These are phyloP conservation scores for Immersiporthe knoxdaviesiana DNA, from an alignment of 2,329 filamentous ascomycete species.

Conservation along the genomic window DNA sequence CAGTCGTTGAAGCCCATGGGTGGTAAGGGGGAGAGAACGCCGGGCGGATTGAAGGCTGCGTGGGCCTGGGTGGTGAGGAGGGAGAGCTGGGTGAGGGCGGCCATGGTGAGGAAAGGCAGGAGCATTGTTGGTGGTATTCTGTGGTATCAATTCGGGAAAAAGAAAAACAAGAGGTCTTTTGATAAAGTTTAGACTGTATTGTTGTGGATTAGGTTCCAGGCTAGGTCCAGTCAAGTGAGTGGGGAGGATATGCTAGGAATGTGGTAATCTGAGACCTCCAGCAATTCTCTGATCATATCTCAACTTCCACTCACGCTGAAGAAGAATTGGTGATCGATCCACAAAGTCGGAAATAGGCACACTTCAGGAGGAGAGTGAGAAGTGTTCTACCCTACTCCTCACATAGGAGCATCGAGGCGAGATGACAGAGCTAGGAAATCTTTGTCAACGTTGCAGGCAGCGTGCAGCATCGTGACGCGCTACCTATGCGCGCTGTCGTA, in stretches of 20 bases:
- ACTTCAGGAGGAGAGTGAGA: not conserved
- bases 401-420: not conserved
- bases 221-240: not conserved
- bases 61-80: slow-evolving; percentile 18
- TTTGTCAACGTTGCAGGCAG: not conserved
- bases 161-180: not conserved
- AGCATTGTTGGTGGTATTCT: slow-evolving; percentile 1
- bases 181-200: not conserved
- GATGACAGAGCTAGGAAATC: not conserved
- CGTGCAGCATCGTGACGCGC: not conserved
- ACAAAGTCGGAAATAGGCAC: not conserved
- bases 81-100: slow-evolving; percentile 16
- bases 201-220: not conserved
- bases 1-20: slow-evolving; percentile 59
- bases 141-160: not conserved
- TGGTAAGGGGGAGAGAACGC: slow-evolving; percentile 39
- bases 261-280: not conserved
- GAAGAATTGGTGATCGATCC: not conserved
- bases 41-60: slow-evolving; percentile 25
- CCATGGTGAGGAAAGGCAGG: slow-evolving; percentile 19
- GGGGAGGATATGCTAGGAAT: not conserved
- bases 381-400: not conserved
- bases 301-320: not conserved
- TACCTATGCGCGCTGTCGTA: slow-evolving; percentile 5
- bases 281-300: not conserved